phyloP scores from a whole-genome alignment of 148 eudicot genomes.

The Polygonum maritimum region DNA sequence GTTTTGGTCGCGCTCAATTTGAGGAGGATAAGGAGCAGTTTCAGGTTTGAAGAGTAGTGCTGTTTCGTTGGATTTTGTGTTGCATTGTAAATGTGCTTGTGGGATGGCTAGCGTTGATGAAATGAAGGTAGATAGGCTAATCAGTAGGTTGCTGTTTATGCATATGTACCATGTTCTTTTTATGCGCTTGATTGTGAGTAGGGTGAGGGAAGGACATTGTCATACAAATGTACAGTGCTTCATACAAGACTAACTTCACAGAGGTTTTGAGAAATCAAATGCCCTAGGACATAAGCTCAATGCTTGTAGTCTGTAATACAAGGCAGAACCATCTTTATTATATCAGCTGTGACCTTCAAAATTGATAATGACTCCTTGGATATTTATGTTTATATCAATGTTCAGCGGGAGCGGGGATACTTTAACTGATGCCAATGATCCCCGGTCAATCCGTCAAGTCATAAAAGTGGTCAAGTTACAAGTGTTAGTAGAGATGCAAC shows the following conservation, averaged over 20 bases:
- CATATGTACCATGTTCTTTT: not conserved
- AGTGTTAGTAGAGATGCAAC: not conserved
- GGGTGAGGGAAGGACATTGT: too few relatives aligned
- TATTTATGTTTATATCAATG: not conserved
- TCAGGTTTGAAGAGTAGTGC: not conserved
- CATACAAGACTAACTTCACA: not conserved
- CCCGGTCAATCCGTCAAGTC: not conserved
- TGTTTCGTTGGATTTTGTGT: not conserved
- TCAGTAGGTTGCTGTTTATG: not conserved
- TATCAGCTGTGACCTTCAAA: too few relatives aligned
- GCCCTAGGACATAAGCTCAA: too few relatives aligned
- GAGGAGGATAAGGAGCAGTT: not conserved
- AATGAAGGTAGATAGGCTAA: not conserved
- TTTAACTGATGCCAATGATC: not conserved
- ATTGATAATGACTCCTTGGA: not conserved
- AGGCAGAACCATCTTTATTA: too few relatives aligned
- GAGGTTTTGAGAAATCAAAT: not conserved
- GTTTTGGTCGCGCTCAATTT: not conserved
- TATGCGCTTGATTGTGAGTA: not conserved
- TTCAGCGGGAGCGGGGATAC: not conserved
- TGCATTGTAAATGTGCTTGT: not conserved
- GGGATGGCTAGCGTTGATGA: not conserved
- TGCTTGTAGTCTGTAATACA: too few relatives aligned
- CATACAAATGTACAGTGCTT: not conserved
- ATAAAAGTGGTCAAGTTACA: not conserved